These are phyloP conservation scores for Mycena chlorophos DNA, from an alignment of 768 basidiomycete species.

Conservation along the genomic window DNA sequence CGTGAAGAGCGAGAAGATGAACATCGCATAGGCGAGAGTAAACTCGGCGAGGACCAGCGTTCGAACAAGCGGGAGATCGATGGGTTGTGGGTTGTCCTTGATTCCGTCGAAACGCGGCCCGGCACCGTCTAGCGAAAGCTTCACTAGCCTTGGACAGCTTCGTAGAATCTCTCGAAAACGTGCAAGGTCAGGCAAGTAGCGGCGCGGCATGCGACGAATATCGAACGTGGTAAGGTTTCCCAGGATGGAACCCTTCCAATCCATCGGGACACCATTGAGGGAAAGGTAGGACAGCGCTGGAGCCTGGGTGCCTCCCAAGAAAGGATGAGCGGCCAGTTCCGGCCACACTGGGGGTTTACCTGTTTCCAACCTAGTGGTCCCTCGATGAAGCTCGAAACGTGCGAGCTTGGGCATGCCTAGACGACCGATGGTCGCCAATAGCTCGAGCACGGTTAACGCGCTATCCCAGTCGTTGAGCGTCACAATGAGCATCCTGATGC, in stretches of 20 bases:
- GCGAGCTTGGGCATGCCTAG: slow-evolving; percentile 48
- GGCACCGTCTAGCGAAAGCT: slow-evolving; percentile 62
- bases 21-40: slow-evolving; percentile 47
- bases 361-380: slow-evolving; percentile 33
- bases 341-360: slow-evolving; percentile 19
- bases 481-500: slow-evolving; percentile 49
- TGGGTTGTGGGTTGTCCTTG: slow-evolving; percentile 29
- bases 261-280: slow-evolving; percentile 59
- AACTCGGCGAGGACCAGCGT: slow-evolving; percentile 61
- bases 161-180: slow-evolving; percentile 56
- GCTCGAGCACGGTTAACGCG: slow-evolving; percentile 50
- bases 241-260: slow-evolving; percentile 54
- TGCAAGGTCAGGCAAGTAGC: slow-evolving; percentile 47
- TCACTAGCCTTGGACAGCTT: slow-evolving; percentile 49
- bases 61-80: slow-evolving; percentile 50
- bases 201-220: slow-evolving; percentile 58
- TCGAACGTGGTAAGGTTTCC: slow-evolving; percentile 62
- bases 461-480: slow-evolving; percentile 58
- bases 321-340: slow-evolving; percentile 35
- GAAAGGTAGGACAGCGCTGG: slow-evolving; percentile 50
- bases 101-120: slow-evolving; percentile 46
- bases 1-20: slow-evolving; percentile 48
- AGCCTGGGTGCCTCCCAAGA: slow-evolving; percentile 55
- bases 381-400: slow-evolving; percentile 65
- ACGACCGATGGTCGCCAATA: slow-evolving; percentile 40